Base-by-base conservation (phyloP, 1,284 basidiomycete species). In the Moesziomyces sp. region DNA sequence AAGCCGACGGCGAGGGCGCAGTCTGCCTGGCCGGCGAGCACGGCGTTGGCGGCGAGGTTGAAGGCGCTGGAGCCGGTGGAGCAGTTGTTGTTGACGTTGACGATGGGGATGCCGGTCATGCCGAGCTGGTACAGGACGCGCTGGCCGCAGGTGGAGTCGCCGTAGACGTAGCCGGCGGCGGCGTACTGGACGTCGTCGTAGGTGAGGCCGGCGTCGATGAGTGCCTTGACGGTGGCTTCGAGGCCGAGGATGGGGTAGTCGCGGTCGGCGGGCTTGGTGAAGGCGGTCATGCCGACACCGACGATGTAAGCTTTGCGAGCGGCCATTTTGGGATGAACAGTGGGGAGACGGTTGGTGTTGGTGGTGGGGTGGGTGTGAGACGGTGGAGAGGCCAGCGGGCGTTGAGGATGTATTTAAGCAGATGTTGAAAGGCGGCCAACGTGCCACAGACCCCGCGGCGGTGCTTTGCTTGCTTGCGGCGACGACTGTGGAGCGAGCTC, bases 1-100 rank as follows among this genome's bases (percentile, higher is more conserved):
- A 94, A 94, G 10, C 93, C 93, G 8, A 94, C 89, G 1, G 93
- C 93, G 26, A 94, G 86, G 0, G 90, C 88, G 81, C 92, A 93
- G 58, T 93, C 90, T 4, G 87, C 89, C 64, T 90, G 87, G 11
- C 91, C 91, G 24, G 88, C 88, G 77, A 90, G 91, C 38, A 82
- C 78, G 30, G 74, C 70, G 54, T 78, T 75, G 58, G 65, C 77
- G 49, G 75, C 79, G 48, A 79, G 65, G 38, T 63, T 76, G 58
- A 82, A 76, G 48, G 80, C 80, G 42, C 74, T 74, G 19, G 80
- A 82, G 50, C 80, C 80, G 50, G 80, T 82, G 53, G 79, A 80
- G 72, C 78, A 81, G 74, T 81, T 81, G 74, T 93, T 93, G 86
- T 92, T 93, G 52, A 93, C 91, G 77, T 94, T 94, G 54, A 91